These are phyloP conservation scores for Dittrichia graveolens DNA, from an alignment of 129 eudicot species.

Conservation along the genomic window DNA sequence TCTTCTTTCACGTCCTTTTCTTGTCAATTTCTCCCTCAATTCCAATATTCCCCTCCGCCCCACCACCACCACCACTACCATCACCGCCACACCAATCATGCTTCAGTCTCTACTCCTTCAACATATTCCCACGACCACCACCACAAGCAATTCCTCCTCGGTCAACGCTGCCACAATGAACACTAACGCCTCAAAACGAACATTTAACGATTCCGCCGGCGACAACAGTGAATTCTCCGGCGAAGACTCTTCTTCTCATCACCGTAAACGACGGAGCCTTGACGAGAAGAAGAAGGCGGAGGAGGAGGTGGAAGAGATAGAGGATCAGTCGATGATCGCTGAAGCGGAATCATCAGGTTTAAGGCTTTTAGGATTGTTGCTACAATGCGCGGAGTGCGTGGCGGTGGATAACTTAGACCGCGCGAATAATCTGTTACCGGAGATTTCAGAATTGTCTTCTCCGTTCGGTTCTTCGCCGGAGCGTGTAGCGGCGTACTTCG, in stretches of 20 bases:
- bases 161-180: constrained; percentile 12
- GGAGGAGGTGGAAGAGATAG: background rate
- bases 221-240: constrained; percentile 20
- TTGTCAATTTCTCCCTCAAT: constrained; percentile 35
- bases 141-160: constrained; percentile 24
- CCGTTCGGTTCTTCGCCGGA: constrained; percentile 94
- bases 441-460: constrained; percentile 66
- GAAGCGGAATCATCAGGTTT: constrained; percentile 65
- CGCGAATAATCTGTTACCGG: constrained; percentile 65
- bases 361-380: constrained; percentile 59
- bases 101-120: constrained; percentile 51
- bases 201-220: constrained; percentile 24
- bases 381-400: constrained; percentile 88
- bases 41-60: constrained; percentile 25
- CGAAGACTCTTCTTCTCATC: constrained; percentile 8
- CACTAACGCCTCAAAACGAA: constrained; percentile 34
- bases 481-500: constrained; percentile 87
- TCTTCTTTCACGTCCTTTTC: constrained; percentile 23
- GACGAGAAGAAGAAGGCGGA: constrained; percentile 9
- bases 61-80: constrained; percentile 26
- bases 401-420: constrained; percentile 68
- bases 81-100: constrained; percentile 35
- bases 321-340: background rate
- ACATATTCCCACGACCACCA: constrained; percentile 31
- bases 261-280: constrained; percentile 33